phyloP scores from a whole-genome alignment of 768 basidiomycete species.

The Rhodotorula toruloides region DNA sequence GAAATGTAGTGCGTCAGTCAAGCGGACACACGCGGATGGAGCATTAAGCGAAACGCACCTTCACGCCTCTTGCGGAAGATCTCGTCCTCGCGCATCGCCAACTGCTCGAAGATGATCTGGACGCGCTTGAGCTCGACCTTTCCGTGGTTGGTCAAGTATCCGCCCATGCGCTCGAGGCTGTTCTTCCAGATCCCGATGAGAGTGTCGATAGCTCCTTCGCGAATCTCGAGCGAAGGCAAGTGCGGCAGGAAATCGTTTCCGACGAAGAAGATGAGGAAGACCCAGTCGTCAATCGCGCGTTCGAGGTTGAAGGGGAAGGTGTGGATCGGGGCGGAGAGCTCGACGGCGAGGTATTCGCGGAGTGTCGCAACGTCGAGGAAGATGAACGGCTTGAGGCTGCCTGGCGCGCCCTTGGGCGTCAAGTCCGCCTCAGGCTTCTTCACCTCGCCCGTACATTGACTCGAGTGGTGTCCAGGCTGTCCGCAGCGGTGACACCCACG shows the following conservation, averaged over 20 bases:
- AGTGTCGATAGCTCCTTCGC: slow-evolving; percentile 98
- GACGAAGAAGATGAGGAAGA: slow-evolving; percentile 98
- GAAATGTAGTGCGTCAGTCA: not conserved
- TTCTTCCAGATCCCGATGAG: slow-evolving; percentile 91
- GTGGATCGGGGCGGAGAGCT: slow-evolving; percentile 72
- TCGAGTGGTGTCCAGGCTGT: slow-evolving; percentile 88
- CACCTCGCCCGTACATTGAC: slow-evolving; percentile 75
- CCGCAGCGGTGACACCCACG: slow-evolving; percentile 87
- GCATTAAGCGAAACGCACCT: slow-evolving; percentile 54
- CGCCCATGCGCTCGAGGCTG: slow-evolving; percentile 91
- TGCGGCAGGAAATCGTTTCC: slow-evolving; percentile 99
- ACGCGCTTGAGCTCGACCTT: slow-evolving; percentile 75
- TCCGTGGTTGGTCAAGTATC: slow-evolving; percentile 91
- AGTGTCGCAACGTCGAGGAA: slow-evolving; percentile 94
- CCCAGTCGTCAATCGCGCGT: slow-evolving; percentile 98
- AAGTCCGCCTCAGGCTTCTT: slow-evolving; percentile 56
- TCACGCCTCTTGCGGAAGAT: slow-evolving; percentile 89
- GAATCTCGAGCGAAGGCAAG: slow-evolving; percentile 94
- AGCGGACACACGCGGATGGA: not conserved
- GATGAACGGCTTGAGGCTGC: slow-evolving; percentile 90
- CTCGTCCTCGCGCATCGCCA: slow-evolving; percentile 90
- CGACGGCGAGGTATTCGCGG: slow-evolving; percentile 95
- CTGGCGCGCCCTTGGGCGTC: slow-evolving; percentile 49
- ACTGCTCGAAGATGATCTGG: slow-evolving; percentile 89
- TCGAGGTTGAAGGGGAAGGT: slow-evolving; percentile 88